Evolutionary conservation across 139 green algal species (phyloP), one percentile per base, ranked within the genome.

Genomic region (Dunaliella primolecta): DNA sequence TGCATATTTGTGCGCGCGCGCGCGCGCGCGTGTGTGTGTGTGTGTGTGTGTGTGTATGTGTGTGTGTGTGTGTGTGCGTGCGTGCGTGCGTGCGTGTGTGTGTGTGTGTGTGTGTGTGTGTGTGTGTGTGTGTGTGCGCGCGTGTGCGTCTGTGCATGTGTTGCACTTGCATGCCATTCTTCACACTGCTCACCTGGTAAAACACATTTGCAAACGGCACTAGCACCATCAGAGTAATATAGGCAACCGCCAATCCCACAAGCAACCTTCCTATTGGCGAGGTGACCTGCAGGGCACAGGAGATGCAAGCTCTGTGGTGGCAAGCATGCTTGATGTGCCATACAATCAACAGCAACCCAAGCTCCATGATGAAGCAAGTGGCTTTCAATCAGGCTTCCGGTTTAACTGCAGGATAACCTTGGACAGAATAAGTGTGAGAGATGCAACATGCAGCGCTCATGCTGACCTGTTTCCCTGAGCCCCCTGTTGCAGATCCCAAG

Each of bases 191-290:
- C 46, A 93, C 93, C 91, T 95, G 91, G 36, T 91, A 79, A 80
- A 98, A 98, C 2, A 98, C 93, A 84, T 96, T 97, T 30, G 91
- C 20, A 74, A 95, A 95, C 0, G 95, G 95, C 23, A 98, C 31
- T 20, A 97, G 75, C 2, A 98, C 89, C 23, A 96, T 87, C 0
- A 97, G 36, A 1, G 36, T 23, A 34, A 97, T 92, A 83, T 96
- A 98, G 0, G 32, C 57, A 0, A 96, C 34, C 0, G 89, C 92
- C 0, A 92, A 76, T 0, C 89, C 91, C 11, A 95, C 80, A 3
- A 96, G 81, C 7, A 91, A 7, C 23, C 84, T 85, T 80, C 91
- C 92, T 25, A 84, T 82, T 15, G 81, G 83, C 0, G 88, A 93
- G 38, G 95, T 90, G 0, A 93, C 86, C 89, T 94, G 90, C 81